These are phyloP conservation scores for Stagonosporopsis chrysanthemi DNA, from an alignment of 2,329 filamentous ascomycete genomes.

Conservation along the genomic window DNA sequence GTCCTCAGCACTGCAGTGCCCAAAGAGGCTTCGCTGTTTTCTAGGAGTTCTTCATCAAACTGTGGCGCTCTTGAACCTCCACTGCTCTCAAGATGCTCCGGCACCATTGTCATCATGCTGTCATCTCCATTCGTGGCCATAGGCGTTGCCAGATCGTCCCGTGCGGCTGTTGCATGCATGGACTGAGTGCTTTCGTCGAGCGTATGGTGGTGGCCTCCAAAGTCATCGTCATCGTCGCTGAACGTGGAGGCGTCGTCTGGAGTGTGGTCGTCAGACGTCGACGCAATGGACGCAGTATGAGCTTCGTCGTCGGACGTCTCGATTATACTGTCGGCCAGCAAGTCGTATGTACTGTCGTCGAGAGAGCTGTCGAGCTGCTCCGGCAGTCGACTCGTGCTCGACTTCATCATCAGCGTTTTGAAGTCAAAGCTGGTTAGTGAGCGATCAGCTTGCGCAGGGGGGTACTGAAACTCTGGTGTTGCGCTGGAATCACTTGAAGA, in stretches of 20 bases:
- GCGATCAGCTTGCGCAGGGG: constrained; percentile 41
- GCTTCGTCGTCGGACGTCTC: constrained; percentile 48
- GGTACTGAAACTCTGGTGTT: constrained; percentile 42
- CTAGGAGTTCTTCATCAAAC: constrained; percentile 35
- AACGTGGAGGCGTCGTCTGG: constrained; percentile 46
- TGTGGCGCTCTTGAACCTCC: constrained; percentile 29
- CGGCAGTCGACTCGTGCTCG: constrained; percentile 32
- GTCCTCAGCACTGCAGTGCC: constrained; percentile 34
- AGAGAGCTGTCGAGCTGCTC: constrained; percentile 42
- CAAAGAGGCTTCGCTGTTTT: constrained; percentile 20
- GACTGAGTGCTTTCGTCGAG: constrained; percentile 31
- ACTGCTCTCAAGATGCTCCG: constrained; percentile 33
- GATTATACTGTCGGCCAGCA: constrained; percentile 40
- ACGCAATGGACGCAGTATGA: constrained; percentile 48
- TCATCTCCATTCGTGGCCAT: constrained; percentile 30
- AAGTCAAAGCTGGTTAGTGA: constrained; percentile 44
- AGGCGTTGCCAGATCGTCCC: constrained; percentile 28
- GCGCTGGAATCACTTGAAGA: constrained; percentile 33
- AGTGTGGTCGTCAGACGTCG: constrained; percentile 40
- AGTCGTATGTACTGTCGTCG: constrained; percentile 49
- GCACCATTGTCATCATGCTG: constrained; percentile 42
- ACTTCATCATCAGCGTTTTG: constrained; percentile 47
- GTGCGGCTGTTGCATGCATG: constrained; percentile 25
- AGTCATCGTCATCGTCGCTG: constrained; percentile 43
- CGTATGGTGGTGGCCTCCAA: constrained; percentile 31